Evolutionary conservation across 2,329 filamentous ascomycete species (phyloP), one percentile per base, ranked within the genome.

Genomic region (Ascochyta koolunga): DNA sequence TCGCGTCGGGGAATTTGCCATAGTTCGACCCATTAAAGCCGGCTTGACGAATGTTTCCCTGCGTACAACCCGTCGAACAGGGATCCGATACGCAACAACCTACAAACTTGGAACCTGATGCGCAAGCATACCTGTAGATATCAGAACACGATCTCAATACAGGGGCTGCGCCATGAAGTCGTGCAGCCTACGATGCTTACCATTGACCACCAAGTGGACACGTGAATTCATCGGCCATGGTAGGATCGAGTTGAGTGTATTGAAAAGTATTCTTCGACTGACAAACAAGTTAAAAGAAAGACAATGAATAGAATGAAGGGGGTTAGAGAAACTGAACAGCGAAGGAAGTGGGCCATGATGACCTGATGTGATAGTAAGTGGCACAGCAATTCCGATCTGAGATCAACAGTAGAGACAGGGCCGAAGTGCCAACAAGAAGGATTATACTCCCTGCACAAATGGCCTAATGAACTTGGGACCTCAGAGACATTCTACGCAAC

Each of bases 31-130:
- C 56, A 16, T 73, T 69, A 62, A 76, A 78, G 40, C 56, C 70
- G 11, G 64, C 70, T 8, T 67, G 25, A 13, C 63, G 63, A 19
- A 79, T 52, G 50, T 71, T 65, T 10, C 66, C 70, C 51, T 65
- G 59, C 2, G 69, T 60, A 45, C 77, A 78, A 18, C 73, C 73
- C n/a, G 64, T 69, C 3, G 62, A 41, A 56, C 77, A 79, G 5
- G 76, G 72, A 32, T 78, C 66, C 5, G 55, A 49, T 9, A 56
- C 59, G 59, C 77, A 79, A 59, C 77, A 79, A 5, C 77, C 77
- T 19, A 79, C 66, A 39, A 79, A 79, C 4, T 63, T 66, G 15
- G 68, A 59, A 10, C 62, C 52, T 8, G 33, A 42, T n/a, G 50
- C 46, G 35, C 68, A 71, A 5, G 66, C 62, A 51, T 66, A 66